Evolutionary conservation across 2,329 filamentous ascomycete species (phyloP).

Genomic region (Trichoderma cornu-damae): DNA sequence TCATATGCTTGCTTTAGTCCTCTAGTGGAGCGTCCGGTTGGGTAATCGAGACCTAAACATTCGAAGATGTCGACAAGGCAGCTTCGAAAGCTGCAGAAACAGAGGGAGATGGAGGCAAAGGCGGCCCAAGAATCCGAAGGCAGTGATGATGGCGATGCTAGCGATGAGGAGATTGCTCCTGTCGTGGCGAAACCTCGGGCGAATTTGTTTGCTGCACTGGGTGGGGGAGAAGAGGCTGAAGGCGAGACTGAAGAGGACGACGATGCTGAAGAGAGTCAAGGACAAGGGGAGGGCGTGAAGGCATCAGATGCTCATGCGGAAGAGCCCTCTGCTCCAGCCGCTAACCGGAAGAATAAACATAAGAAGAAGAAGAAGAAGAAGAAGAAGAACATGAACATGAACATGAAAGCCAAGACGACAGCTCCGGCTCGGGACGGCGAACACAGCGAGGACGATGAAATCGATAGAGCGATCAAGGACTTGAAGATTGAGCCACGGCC

Average conservation of each 20-base stretch:
- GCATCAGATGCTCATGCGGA: background rate
- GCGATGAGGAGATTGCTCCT: slow-evolving; percentile 30
- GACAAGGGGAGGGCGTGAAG: background rate
- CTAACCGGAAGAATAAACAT: slow-evolving; percentile 35
- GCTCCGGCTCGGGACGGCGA: slow-evolving; percentile 21
- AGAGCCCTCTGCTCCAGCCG: background rate
- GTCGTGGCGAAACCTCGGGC: slow-evolving; percentile 36
- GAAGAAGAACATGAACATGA: slow-evolving; percentile 38
- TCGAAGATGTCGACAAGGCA: slow-evolving; percentile 47
- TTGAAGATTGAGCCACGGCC: slow-evolving; percentile 36
- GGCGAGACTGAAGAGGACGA: slow-evolving; percentile 37
- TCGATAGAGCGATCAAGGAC: slow-evolving; percentile 50
- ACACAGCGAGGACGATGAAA: slow-evolving; percentile 44
- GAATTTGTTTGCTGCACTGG: slow-evolving; percentile 51
- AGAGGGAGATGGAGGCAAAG: slow-evolving; percentile 40
- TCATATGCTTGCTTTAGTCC: background rate
- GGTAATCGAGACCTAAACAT: background rate
- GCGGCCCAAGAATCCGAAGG: slow-evolving; percentile 24
- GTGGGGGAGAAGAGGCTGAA: slow-evolving; percentile 37
- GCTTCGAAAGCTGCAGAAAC: slow-evolving; percentile 48
- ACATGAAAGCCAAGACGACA: slow-evolving; percentile 32
- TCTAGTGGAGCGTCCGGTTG: background rate
- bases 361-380: slow-evolving; percentile 38
- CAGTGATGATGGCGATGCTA: slow-evolving; percentile 33
- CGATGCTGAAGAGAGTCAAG: slow-evolving; percentile 26